Percentiles rank a stretch among this genome's conserved stretches.
These are phyloP conservation scores for Clavariopsis aquatica DNA, from an alignment of 495 filamentous ascomycete genomes.

Conservation along the genomic window DNA sequence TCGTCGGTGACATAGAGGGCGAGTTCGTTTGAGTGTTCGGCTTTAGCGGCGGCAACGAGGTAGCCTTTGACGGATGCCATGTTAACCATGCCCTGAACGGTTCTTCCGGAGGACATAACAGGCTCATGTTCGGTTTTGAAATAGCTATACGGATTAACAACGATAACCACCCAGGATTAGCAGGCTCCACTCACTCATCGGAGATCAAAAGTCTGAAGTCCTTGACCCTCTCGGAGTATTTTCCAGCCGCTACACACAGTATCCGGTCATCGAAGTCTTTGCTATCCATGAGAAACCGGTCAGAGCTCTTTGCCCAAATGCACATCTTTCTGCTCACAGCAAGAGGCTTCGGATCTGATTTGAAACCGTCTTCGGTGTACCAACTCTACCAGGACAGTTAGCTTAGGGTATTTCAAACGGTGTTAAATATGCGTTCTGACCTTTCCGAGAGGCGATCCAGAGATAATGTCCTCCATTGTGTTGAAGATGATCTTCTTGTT, in stretches of 20 bases:
- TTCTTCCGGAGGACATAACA: constrained; percentile 67
- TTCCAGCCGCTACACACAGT: constrained; percentile 75
- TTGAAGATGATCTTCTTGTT: constrained; percentile 81
- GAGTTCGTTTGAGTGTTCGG: constrained; percentile 80
- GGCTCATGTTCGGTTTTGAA: constrained; percentile 69
- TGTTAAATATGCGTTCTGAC: constrained; percentile 26
- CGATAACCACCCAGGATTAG: background rate
- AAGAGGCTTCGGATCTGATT: constrained; percentile 60
- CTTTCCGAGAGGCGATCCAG: constrained; percentile 47
- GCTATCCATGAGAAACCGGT: constrained; percentile 65
- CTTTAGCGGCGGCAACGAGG: constrained; percentile 77
- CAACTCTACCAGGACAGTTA: constrained; percentile 49
- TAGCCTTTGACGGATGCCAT: constrained; percentile 80
- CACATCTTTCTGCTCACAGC: constrained; percentile 68
- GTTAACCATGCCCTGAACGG: constrained; percentile 73
- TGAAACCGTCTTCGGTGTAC: constrained; percentile 86
- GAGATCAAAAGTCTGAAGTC: constrained; percentile 77
- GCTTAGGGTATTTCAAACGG: background rate
- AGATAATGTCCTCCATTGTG: constrained; percentile 60
- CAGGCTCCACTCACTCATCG: constrained; percentile 48
- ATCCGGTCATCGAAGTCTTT: constrained; percentile 64
- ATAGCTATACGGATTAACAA: constrained; percentile 51
- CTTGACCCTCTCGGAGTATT: constrained; percentile 60
- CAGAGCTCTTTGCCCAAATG: constrained; percentile 76
- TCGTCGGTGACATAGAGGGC: constrained; percentile 83